Evolutionary conservation across 345 rosid genomes (phyloP), one percentile per base, ranked within the genome.

Genomic region (Microcos paniculata): DNA sequence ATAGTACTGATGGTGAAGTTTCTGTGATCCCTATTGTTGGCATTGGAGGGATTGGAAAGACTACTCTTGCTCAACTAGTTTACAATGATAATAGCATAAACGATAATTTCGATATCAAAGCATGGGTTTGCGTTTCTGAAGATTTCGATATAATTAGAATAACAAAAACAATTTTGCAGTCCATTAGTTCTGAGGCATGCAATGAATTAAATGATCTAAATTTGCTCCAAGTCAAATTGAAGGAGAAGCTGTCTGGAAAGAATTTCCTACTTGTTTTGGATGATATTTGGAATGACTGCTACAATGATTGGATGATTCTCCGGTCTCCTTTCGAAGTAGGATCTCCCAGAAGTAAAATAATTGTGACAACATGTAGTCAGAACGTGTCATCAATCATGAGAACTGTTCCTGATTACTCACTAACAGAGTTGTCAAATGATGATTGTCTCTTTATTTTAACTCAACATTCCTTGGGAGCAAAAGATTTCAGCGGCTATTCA

Each of bases 121-220:
- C 76, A 14, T 86, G 84, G 85, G 80, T 71, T 14, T 83, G 75
- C 62, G 77, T 80, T 45, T 79, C 80, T 1, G 72, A 69, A 4
- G 67, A 75, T 21, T 79, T 85, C 6, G 63, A 75, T 62, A 23
- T 71, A 1, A 5, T 38, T 8, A 28, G 33, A 30, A 35, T 75
- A 13, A 31, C 58, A 9, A 74, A 24, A 65, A 16, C 46, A 16
- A 42, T 78, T 31, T 18, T 82, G 8, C 31, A 4, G 1, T 26
- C 57, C 0, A 1, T 63, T 5, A 33, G 71, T 43, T 10, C 15
- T 42, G 69, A 73, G 18, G 23, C 58, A 18, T 21, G 16, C 45
- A 6, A 31, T 51, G 64, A 26, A 24, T 1, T 48, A 5, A 49
- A 62, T 24, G 65, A 72, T 19, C 16, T 71, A 45, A 55, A 62